Evolutionary conservation across 2,329 filamentous ascomycete genomes (phyloP).

Genomic region (Curvularia sp.): DNA sequence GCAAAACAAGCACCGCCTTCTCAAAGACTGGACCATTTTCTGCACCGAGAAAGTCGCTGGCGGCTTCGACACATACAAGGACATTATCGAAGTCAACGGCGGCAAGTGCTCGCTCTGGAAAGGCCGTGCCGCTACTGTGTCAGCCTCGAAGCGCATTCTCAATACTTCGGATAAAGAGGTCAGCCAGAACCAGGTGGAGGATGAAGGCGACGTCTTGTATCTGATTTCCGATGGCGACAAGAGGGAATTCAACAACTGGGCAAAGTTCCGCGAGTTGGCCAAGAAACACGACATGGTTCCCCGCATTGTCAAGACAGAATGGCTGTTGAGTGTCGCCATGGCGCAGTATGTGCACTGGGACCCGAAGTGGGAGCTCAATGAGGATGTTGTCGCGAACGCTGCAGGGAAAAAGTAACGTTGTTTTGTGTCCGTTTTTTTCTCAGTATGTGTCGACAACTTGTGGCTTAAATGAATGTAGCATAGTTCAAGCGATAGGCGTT

Average conservation of each 20-base stretch:
- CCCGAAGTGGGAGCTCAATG: slow-evolving; percentile 44
- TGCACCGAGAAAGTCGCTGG: slow-evolving; percentile 82
- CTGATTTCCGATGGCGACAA: slow-evolving; percentile 73
- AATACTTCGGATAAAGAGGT: slow-evolving; percentile 37
- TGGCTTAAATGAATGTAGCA: slow-evolving; percentile 11
- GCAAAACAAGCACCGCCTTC: slow-evolving; percentile 76
- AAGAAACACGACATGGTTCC: slow-evolving; percentile 79
- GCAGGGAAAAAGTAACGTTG: slow-evolving; percentile 20
- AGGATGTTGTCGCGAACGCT: slow-evolving; percentile 42
- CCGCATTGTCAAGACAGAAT: slow-evolving; percentile 83
- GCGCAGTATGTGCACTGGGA: slow-evolving; percentile 71
- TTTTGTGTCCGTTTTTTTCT: neutral
- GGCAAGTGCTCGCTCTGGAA: slow-evolving; percentile 81
- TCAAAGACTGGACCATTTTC: slow-evolving; percentile 80
- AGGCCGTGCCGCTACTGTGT: slow-evolving; percentile 73
- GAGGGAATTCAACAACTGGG: slow-evolving; percentile 78
- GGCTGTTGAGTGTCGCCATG: slow-evolving; percentile 90
- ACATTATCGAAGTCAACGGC: slow-evolving; percentile 87
- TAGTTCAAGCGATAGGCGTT: slow-evolving; percentile 30
- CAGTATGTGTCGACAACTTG: neutral
- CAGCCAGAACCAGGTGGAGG: slow-evolving; percentile 69
- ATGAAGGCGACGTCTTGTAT: slow-evolving; percentile 67
- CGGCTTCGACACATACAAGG: slow-evolving; percentile 82
- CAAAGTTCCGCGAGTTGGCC: slow-evolving; percentile 80
- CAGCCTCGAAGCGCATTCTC: slow-evolving; percentile 52